A percentile compares a stretch with the other conserved stretches of the same genome.
phyloP scores from a whole-genome alignment of 1,139 yeast species.

The Candida tropicalis region DNA sequence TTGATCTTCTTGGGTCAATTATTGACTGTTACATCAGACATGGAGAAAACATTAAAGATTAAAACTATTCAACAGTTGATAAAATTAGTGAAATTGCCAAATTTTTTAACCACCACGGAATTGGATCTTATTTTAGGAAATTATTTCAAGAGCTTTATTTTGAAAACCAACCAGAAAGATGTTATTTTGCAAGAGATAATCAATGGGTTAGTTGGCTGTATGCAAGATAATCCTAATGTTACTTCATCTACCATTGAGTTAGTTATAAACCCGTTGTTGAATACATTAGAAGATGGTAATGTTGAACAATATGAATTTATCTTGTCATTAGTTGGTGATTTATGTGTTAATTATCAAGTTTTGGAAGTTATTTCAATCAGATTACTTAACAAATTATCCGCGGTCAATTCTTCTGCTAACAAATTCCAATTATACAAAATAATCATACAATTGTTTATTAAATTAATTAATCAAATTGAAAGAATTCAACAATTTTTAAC shows the following conservation, averaged over 20 bases:
- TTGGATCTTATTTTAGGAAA: conserved; percentile 58
- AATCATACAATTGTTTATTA: conserved; percentile 28
- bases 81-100: conserved; percentile 49
- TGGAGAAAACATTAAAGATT: conserved; percentile 70
- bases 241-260: conserved; percentile 23
- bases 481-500: conserved; percentile 33
- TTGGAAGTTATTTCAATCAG: conserved; percentile 55
- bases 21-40: conserved; percentile 63
- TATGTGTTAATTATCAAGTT: conserved; percentile 48
- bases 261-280: conserved; percentile 62
- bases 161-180: conserved; percentile 44
- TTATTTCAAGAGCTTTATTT: conserved; percentile 59
- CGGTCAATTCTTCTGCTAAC: conserved; percentile 16
- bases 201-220: conserved; percentile 54
- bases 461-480: conserved; percentile 27
- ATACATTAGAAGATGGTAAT: conserved; percentile 53
- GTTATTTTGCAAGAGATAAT: conserved; percentile 40
- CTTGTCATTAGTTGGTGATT: conserved; percentile 45
- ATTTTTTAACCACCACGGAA: conserved; percentile 56
- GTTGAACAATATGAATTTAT: conserved; percentile 32
- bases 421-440: conserved; percentile 19
- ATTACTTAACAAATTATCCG: conserved; percentile 44
- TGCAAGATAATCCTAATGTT: conserved; percentile 21
- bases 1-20: conserved; percentile 66
- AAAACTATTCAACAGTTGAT: conserved; percentile 64